These are phyloP conservation scores for Aspergillus wentii DNA, from an alignment of 495 filamentous ascomycete genomes.

Conservation along the genomic window DNA sequence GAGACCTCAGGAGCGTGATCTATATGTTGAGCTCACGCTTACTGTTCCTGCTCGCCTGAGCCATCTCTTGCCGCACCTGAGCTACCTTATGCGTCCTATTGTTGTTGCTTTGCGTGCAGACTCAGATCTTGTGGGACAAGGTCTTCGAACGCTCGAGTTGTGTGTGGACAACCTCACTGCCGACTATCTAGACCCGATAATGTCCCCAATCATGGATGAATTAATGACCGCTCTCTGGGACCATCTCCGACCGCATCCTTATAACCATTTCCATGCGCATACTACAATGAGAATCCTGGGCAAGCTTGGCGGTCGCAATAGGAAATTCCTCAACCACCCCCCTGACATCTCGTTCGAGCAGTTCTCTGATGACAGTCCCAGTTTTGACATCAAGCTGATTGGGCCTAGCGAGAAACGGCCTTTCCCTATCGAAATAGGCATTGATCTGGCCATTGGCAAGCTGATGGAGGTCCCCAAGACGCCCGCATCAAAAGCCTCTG, in stretches of 20 bases:
- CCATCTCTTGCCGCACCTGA: conserved; percentile 94
- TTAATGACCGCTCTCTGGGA: conserved; percentile 96
- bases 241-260: conserved; percentile 84
- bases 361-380: conserved; percentile 79
- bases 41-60: conserved; percentile 94
- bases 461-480: conserved; percentile 72
- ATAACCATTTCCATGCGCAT: conserved; percentile 94
- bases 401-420: conserved; percentile 82
- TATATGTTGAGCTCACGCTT: conserved; percentile 94
- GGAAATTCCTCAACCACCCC: conserved; percentile 89
- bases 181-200: conserved; percentile 97
- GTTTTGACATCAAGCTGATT: conserved; percentile 82
- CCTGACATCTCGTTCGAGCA: conserved; percentile 73
- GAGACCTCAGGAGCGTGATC: conserved; percentile 84
- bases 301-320: conserved; percentile 91
- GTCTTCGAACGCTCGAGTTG: conserved; percentile 86
- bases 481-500: conserved; percentile 61
- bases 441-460: conserved; percentile 84
- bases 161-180: conserved; percentile 98
- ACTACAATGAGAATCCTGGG: conserved; percentile 98
- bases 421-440: conserved; percentile 78
- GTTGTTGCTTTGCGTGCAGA: conserved; percentile 90
- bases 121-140: conserved; percentile 90
- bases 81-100: conserved; percentile 93
- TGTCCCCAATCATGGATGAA: conserved; percentile 98